Conservation (phyloP, 139 green algal genomes). For the Chlorella sp. region DNA sequence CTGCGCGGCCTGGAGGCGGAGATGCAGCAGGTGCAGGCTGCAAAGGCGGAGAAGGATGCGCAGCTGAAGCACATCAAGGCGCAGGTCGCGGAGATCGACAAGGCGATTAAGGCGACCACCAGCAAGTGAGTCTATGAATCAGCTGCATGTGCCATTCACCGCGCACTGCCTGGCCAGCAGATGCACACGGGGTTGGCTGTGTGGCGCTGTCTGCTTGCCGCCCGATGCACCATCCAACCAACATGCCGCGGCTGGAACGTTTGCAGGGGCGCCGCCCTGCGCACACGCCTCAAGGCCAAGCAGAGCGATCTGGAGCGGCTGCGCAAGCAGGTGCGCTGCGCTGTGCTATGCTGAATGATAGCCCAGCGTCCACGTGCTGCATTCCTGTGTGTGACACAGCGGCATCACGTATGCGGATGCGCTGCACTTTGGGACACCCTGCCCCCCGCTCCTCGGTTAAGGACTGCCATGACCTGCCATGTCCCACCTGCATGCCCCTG, state of each 20-base stretch:
- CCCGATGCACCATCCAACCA: background rate
- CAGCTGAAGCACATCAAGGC: background rate
- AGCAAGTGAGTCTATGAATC: background rate
- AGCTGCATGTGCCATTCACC: too few species aligned
- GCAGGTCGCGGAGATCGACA: background rate
- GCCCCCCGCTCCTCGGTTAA: too few species aligned
- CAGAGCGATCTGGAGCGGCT: constrained; percentile 5
- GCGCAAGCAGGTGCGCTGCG: background rate
- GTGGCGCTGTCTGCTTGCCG: background rate
- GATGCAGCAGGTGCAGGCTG: background rate
- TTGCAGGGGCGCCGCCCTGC: background rate
- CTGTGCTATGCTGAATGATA: too few species aligned
- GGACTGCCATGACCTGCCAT: too few species aligned
- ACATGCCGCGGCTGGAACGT: too few species aligned
- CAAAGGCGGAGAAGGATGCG: background rate
- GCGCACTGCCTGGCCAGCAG: too few species aligned
- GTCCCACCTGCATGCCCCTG: too few species aligned
- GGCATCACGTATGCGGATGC: too few species aligned
- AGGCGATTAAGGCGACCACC: background rate
- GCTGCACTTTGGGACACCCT: too few species aligned
- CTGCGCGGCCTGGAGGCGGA: background rate
- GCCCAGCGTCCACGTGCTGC: too few species aligned
- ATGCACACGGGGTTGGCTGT: background rate
- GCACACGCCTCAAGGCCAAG: background rate
- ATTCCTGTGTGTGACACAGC: too few species aligned